Evolutionary conservation across 2,329 filamentous ascomycete genomes (phyloP).

Genomic region (Dothistroma pini): DNA sequence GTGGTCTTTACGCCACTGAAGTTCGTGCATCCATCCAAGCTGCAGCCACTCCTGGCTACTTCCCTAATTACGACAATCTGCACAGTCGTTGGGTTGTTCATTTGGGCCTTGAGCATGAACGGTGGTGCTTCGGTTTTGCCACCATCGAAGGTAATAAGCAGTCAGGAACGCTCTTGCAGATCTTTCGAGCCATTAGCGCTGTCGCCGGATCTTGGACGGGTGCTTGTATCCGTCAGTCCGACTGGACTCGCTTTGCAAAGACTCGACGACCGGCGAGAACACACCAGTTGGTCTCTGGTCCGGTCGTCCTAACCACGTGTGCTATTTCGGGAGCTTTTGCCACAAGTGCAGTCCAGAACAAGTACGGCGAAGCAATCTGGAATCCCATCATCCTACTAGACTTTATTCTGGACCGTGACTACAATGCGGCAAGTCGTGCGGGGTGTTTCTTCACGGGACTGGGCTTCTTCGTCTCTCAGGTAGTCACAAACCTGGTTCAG

Average conservation of each 20-base stretch:
- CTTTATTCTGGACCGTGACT: constrained; percentile 16
- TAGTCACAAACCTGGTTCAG: constrained; percentile 28
- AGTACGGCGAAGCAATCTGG: constrained; percentile 23
- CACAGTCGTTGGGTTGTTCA: constrained; percentile 5
- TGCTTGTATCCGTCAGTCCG: not conserved
- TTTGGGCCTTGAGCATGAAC: constrained; percentile 5
- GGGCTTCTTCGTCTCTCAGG: constrained; percentile 24
- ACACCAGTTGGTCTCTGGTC: constrained; percentile 1
- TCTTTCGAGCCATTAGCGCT: constrained; percentile 1
- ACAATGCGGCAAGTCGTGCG: constrained; percentile 24
- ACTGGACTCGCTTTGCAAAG: constrained; percentile 7
- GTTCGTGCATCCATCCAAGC: constrained; percentile 5
- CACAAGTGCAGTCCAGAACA: constrained; percentile 18
- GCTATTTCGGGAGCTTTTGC: constrained; percentile 9
- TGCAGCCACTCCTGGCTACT: constrained; percentile 4
- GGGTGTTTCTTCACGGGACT: constrained; percentile 32
- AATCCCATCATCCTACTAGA: constrained; percentile 25
- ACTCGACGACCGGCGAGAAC: not conserved
- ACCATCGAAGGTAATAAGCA: not conserved
- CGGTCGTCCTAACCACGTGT: not conserved
- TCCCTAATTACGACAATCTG: not conserved
- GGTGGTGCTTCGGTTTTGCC: constrained; percentile 3
- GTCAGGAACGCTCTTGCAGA: not conserved
- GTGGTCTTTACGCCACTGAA: constrained; percentile 4
- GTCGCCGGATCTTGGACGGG: constrained; percentile 6